These are phyloP conservation scores for Debaryomyces fabryi DNA, from an alignment of 1,139 yeast genomes.

Conservation along the genomic window DNA sequence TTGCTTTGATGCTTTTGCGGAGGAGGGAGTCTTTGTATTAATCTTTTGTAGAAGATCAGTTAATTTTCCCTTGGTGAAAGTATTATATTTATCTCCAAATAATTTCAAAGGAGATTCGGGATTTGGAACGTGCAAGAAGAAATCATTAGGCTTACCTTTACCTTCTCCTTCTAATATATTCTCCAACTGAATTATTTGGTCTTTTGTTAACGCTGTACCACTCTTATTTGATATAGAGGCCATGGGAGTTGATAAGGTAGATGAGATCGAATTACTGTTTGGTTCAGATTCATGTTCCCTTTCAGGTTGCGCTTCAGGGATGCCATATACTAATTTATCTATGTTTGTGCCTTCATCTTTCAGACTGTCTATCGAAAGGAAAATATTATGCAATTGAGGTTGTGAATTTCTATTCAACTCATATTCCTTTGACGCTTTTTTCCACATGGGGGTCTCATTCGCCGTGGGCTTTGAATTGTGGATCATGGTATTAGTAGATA, in stretches of 20 bases:
- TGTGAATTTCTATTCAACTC: slow-evolving; percentile 29
- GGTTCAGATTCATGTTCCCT: slow-evolving; percentile 10
- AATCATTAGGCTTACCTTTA: slow-evolving; percentile 17
- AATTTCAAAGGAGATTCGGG: slow-evolving; percentile 46
- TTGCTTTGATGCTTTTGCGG: slow-evolving; percentile 8
- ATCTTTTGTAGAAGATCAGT: slow-evolving; percentile 34
- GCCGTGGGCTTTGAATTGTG: slow-evolving; percentile 31
- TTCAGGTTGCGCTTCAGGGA: not conserved
- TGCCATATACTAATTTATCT: slow-evolving; percentile 5
- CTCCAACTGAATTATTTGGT: slow-evolving; percentile 26
- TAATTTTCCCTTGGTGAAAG: slow-evolving; percentile 44
- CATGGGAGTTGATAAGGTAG: slow-evolving; percentile 43
- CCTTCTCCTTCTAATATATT: slow-evolving; percentile 24
- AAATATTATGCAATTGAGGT: slow-evolving; percentile 38
- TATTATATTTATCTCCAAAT: slow-evolving; percentile 42
- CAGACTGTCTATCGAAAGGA: slow-evolving; percentile 20
- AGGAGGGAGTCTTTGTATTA: slow-evolving; percentile 21
- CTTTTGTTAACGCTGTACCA: slow-evolving; percentile 18
- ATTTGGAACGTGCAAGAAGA: slow-evolving; percentile 19
- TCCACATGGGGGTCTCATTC: slow-evolving; percentile 43
- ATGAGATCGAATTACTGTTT: slow-evolving; percentile 31
- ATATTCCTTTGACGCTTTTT: slow-evolving; percentile 32
- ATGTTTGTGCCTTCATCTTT: slow-evolving; percentile 9
- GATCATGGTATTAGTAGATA: slow-evolving; percentile 38
- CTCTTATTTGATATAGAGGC: slow-evolving; percentile 21